A percentile compares a stretch with the other conserved stretches of the same genome.
phyloP scores from a whole-genome alignment of 2,329 filamentous ascomycete species.

The Phialophora tarda region DNA sequence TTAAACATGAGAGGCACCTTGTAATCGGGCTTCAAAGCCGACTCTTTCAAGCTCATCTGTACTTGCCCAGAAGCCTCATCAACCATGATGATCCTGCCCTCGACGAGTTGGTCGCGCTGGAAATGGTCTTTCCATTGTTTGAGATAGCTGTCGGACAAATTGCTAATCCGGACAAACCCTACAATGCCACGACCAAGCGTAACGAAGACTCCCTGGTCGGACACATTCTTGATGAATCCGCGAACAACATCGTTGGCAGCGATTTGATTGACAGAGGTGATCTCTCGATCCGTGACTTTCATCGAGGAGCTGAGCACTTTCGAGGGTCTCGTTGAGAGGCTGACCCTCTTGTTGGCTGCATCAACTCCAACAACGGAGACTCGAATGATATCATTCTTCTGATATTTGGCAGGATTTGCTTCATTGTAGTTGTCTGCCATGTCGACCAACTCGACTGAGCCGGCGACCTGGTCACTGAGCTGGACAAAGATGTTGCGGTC shows the following conservation, averaged over 20 bases:
- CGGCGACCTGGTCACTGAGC: conserved; percentile 78
- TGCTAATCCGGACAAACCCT: conserved; percentile 81
- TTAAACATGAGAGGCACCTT: conserved; percentile 72
- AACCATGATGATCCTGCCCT: conserved; percentile 77
- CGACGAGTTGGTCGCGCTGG: conserved; percentile 86
- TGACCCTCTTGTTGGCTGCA: conserved; percentile 79
- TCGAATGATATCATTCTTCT: conserved; percentile 83
- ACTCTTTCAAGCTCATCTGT: conserved; percentile 86
- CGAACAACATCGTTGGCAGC: conserved; percentile 79
- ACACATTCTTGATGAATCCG: conserved; percentile 89
- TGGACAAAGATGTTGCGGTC: conserved; percentile 85
- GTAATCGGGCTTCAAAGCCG: conserved; percentile 79
- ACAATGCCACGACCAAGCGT: conserved; percentile 79
- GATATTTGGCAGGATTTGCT: conserved; percentile 74
- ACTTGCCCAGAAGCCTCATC: conserved; percentile 72
- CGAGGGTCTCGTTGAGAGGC: conserved; percentile 82
- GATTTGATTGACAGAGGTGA: conserved; percentile 72
- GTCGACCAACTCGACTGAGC: conserved; percentile 80
- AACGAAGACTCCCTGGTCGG: conserved; percentile 88
- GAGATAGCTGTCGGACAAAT: conserved; percentile 86
- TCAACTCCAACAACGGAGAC: conserved; percentile 86
- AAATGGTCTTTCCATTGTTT: conserved; percentile 96
- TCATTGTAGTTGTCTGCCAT: conserved; percentile 84
- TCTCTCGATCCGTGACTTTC: conserved; percentile 78
- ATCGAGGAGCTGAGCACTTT: conserved; percentile 86